phyloP scores from a whole-genome alignment of 805 yeast genomes.

The Spathaspora sp. region DNA sequence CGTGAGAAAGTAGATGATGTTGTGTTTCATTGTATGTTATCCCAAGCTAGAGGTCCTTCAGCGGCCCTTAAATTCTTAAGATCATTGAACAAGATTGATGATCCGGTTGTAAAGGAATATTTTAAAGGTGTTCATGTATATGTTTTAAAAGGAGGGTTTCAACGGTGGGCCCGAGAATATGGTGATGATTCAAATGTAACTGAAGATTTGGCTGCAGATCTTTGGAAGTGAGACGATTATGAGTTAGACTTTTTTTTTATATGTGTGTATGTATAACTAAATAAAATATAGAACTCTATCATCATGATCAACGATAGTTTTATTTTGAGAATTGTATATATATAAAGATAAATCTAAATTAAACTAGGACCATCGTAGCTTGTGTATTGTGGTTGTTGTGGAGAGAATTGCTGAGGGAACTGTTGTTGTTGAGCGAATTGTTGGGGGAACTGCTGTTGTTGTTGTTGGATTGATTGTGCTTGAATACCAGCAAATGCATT shows the following conservation, averaged over 20 bases:
- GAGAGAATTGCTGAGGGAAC: slow-evolving; percentile 1
- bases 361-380: slow-evolving; percentile 21
- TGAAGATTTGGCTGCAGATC: slow-evolving; percentile 37
- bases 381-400: slow-evolving; percentile 6
- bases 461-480: slow-evolving; percentile 16
- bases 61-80: slow-evolving; percentile 65
- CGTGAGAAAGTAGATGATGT: slow-evolving; percentile 43
- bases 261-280: not conserved
- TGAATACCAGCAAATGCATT: slow-evolving; percentile 36
- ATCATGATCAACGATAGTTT: too few species aligned
- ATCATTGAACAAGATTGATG: slow-evolving; percentile 33
- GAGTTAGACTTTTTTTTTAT: not conserved
- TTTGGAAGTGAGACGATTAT: slow-evolving; percentile 21
- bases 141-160: slow-evolving; percentile 83
- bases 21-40: slow-evolving; percentile 86
- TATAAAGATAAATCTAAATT: slow-evolving; percentile 9
- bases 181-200: slow-evolving; percentile 67
- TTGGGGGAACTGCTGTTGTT: slow-evolving; percentile 16
- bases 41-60: slow-evolving; percentile 90
- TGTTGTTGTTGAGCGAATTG: slow-evolving; percentile 20
- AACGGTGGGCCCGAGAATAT: slow-evolving; percentile 72
- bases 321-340: not conserved
- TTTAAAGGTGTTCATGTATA: slow-evolving; percentile 48
- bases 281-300: not conserved
- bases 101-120: slow-evolving; percentile 16